A percentile compares a stretch with the other conserved stretches of the same genome.
These are phyloP conservation scores for Pleurotus eryngii DNA, from an alignment of 768 basidiomycete species.

Conservation along the genomic window DNA sequence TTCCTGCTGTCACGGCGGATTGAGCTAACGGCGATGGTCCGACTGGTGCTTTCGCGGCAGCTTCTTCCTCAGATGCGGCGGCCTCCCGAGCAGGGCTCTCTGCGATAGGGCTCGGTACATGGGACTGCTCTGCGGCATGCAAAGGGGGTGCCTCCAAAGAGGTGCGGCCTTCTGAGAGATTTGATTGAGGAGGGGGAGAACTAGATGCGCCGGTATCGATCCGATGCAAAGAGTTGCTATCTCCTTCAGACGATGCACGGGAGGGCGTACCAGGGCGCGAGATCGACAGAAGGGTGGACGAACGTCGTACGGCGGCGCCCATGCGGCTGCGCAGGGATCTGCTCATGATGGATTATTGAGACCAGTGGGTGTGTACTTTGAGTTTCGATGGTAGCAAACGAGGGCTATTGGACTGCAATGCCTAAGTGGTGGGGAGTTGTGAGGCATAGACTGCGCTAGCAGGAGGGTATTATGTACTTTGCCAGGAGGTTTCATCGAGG, in stretches of 20 bases:
- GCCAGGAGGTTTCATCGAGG: constrained; percentile 47
- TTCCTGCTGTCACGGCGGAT: constrained; percentile 16
- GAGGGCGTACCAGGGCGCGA: constrained; percentile 27
- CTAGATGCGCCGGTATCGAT: constrained; percentile 21
- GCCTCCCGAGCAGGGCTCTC: constrained; percentile 66
- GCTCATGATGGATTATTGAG: constrained; percentile 17
- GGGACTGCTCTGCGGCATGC: constrained; percentile 14
- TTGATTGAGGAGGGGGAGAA: constrained; percentile 23
- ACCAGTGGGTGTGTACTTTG: constrained; percentile 25
- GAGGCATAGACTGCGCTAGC: constrained; percentile 8
- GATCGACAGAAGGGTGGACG: constrained; percentile 52
- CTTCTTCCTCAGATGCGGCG: constrained; percentile 32
- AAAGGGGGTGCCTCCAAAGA: constrained; percentile 20
- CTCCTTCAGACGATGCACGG: constrained; percentile 23
- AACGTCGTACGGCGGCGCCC: constrained; percentile 56
- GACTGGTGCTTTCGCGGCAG: constrained; percentile 20
- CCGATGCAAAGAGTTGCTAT: constrained; percentile 18
- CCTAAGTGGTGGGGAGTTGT: constrained; percentile 15
- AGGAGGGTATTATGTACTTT: constrained; percentile 32
- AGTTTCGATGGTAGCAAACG: constrained; percentile 2
- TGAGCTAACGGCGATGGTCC: constrained; percentile 44
- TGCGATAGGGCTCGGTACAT: constrained; percentile 59
- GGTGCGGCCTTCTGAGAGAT: not conserved
- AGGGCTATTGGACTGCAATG: constrained; percentile 6
- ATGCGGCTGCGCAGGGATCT: constrained; percentile 58